Base-by-base conservation (phyloP, 2,329 filamentous ascomycete genomes). In the Aspergillus novoparasiticus region DNA sequence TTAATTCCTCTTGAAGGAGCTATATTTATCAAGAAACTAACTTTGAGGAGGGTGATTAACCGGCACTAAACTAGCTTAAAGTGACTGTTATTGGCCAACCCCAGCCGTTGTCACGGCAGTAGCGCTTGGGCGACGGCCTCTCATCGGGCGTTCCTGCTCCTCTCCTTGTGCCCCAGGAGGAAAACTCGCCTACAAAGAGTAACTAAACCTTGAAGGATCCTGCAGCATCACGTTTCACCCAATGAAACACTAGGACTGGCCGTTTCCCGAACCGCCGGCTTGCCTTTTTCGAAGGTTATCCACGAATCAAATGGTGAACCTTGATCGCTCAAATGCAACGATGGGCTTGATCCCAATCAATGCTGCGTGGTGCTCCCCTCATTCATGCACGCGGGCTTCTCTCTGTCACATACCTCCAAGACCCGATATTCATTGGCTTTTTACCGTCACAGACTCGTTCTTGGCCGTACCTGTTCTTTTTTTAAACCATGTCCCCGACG, bases 351-450 rank as follows among this genome's bases (percentile, higher is more conserved):
- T 46, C n/a, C 43, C 30, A 66, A 63, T 64, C 64, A 62, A 57
- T 57, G 39, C 28, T 61, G 57, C 55, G 43, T 46, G 53, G 54
- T 53, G 53, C 14, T 48, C 59, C 64, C 64, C 60, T 57, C 62
- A 41, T 34, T 50, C 51, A 64, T 69, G 68, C 68, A 70, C 59
- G 53, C 64, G 67, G 67, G 36, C 56, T 58, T 60, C 57, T 60
- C 54, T 59, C 58, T 54, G 59, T 70, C 68, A 70, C 68, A 69
- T 65, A 59, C 50, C 62, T 61, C 53, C 57, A 54, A 39, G 46
- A 36, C 28, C 14, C 43, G 19, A 46, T 46, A 46, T 46, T n/a
- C 43, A 46, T 46, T 46, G n/a, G 43, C 21, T 46, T 46, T 46
- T 12, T 46, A n/a, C 21, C 2, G 45, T 57, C 8, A n/a, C 41